These are phyloP conservation scores for Alternaria incomplexa DNA, from an alignment of 2,329 filamentous ascomycete species.

Conservation along the genomic window DNA sequence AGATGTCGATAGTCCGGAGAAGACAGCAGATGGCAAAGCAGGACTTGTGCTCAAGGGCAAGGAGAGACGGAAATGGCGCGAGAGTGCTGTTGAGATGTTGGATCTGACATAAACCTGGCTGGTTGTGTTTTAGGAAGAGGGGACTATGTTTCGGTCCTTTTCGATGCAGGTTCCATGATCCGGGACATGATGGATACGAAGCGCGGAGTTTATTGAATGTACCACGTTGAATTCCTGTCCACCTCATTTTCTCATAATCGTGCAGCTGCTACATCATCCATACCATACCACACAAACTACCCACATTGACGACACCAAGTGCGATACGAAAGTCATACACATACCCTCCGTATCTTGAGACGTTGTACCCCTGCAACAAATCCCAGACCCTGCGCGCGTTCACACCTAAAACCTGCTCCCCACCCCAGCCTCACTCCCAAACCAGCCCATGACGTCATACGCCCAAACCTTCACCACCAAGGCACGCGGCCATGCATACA, in stretches of 20 bases:
- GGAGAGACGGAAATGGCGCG: conserved; percentile 40
- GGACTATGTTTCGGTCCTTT: not conserved
- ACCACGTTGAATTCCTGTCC: not conserved
- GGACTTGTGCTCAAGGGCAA: conserved; percentile 25
- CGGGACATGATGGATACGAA: not conserved
- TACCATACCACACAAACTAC: not conserved
- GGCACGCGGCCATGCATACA: conserved; percentile 5
- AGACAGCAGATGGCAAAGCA: not conserved
- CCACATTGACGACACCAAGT: too few relatives aligned
- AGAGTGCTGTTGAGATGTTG: conserved; percentile 45
- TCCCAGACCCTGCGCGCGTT: conserved; percentile 9
- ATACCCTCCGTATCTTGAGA: not conserved
- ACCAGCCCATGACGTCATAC: conserved; percentile 26
- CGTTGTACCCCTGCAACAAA: not conserved
- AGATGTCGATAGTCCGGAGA: conserved; percentile 30
- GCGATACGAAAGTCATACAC: not conserved
- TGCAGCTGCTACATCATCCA: not conserved
- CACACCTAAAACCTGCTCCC: conserved; percentile 11
- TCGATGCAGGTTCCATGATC: not conserved
- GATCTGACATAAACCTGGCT: conserved; percentile 33
- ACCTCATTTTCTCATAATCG: not conserved
- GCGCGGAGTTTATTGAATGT: not conserved
- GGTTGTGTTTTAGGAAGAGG: not conserved
- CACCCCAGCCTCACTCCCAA: not conserved
- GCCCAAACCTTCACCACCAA: conserved; percentile 8